Percentiles rank a stretch among this genome's conserved stretches.
These are phyloP conservation scores for Ramichloridium luteum DNA, from an alignment of 2,329 filamentous ascomycete species.

Conservation along the genomic window DNA sequence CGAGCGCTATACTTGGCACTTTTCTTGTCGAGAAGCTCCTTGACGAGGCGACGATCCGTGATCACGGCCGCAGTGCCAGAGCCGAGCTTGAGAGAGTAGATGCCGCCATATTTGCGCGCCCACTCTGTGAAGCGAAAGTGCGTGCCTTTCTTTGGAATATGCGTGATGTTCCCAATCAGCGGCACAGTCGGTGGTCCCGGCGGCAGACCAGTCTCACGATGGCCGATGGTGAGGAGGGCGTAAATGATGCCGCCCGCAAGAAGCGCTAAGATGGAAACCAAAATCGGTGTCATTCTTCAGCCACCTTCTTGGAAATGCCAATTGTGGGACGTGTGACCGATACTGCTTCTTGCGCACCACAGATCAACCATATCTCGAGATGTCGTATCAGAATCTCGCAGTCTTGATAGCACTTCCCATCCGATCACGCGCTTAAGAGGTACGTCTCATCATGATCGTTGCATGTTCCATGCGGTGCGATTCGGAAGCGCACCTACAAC, in stretches of 20 bases:
- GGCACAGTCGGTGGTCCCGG: conserved; percentile 32
- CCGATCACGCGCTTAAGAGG: no score
- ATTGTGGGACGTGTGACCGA: no score
- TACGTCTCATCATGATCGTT: no score
- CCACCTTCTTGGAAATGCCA: no score
- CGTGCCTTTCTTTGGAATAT: conserved; percentile 26
- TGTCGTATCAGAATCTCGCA: no score
- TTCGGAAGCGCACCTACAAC: no score
- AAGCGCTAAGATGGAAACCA: conserved; percentile 3
- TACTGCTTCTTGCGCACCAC: no score
- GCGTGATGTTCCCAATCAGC: conserved; percentile 32
- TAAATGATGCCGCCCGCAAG: conserved; percentile 10
- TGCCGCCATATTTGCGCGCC: conserved; percentile 18
- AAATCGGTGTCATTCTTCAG: conserved; percentile 3
- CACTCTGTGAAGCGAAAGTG: conserved; percentile 22
- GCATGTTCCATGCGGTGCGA: no score
- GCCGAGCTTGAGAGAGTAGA: conserved; percentile 29
- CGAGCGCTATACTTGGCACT: conserved; percentile 31
- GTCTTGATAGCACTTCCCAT: no score
- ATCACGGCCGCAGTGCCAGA: conserved; percentile 31
- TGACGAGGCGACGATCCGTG: conserved; percentile 29
- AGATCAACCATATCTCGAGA: no score
- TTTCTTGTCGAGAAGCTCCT: conserved; percentile 36
- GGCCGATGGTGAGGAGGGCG: conserved; percentile 9
- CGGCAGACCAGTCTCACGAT: conserved; percentile 14